Percentiles rank a stretch among this genome's conserved stretches.
Conservation (phyloP, 2,329 filamentous ascomycete genomes). For the Aspergillus jensenii region DNA sequence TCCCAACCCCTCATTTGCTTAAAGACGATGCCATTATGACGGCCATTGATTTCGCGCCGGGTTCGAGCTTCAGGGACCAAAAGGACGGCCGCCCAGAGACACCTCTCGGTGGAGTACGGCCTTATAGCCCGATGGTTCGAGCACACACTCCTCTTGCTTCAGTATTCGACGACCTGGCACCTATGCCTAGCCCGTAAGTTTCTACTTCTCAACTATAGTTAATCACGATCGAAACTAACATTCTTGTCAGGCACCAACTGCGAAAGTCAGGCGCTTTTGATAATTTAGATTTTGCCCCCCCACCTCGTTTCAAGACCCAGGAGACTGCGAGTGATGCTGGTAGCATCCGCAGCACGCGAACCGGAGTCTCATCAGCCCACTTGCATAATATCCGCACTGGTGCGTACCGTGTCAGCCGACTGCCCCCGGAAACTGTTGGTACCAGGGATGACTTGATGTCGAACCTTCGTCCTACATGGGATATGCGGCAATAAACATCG, state of each 20-base stretch:
- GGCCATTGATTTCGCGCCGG: slow-evolving; percentile 85
- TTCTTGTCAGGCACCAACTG: slow-evolving; percentile 41
- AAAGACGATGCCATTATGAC: slow-evolving; percentile 74
- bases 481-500: slow-evolving; percentile 41
- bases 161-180: slow-evolving; percentile 81
- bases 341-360: slow-evolving; percentile 67
- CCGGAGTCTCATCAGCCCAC: slow-evolving; percentile 71
- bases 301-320: slow-evolving; percentile 45
- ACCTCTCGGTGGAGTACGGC: slow-evolving; percentile 57
- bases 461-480: slow-evolving; percentile 59
- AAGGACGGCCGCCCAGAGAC: slow-evolving; percentile 66
- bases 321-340: slow-evolving; percentile 47
- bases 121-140: slow-evolving; percentile 73
- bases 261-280: slow-evolving; percentile 51
- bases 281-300: slow-evolving; percentile 51
- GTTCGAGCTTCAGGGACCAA: slow-evolving; percentile 64
- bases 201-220: background rate
- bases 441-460: slow-evolving; percentile 66
- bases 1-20: slow-evolving; percentile 84
- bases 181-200: slow-evolving; percentile 88
- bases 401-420: slow-evolving; percentile 80
- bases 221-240: slow-evolving; percentile 19
- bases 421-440: slow-evolving; percentile 79
- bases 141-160: slow-evolving; percentile 76
- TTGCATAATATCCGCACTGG: slow-evolving; percentile 73